Evolutionary conservation across 2,329 filamentous ascomycete genomes (phyloP).

Genomic region (Cladosporium austrohemisphaericum): DNA sequence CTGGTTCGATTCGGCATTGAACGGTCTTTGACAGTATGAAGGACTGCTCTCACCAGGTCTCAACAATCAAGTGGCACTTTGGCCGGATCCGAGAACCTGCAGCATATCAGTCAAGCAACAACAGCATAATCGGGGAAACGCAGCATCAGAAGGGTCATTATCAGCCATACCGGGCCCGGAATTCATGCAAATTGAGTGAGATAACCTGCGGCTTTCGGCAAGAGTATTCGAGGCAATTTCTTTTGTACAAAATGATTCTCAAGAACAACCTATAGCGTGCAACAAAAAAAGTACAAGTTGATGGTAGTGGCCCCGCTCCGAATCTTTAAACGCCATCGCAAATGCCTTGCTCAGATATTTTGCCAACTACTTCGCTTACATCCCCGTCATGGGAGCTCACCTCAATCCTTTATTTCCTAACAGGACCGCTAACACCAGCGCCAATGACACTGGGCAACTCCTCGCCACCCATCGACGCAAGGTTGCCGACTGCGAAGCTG

Average conservation of each 20-base stretch:
- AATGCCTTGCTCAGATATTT: slow-evolving; percentile 13
- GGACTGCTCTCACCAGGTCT: no score
- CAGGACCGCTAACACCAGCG: slow-evolving; percentile 76
- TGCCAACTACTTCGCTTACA: background rate
- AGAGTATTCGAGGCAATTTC: slow-evolving; percentile 8
- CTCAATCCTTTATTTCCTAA: slow-evolving; percentile 2
- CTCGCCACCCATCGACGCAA: slow-evolving; percentile 81
- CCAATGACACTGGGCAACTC: slow-evolving; percentile 90
- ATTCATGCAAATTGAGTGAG: background rate
- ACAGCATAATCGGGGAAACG: no score
- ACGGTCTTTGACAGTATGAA: no score
- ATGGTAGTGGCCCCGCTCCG: slow-evolving; percentile 2
- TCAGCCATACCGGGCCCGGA: no score
- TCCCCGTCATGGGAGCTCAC: background rate
- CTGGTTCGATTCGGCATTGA: no score
- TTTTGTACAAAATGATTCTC: slow-evolving; percentile 1
- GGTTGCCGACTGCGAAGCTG: slow-evolving; percentile 67
- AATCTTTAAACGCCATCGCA: slow-evolving; percentile 12
- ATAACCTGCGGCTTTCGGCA: no score
- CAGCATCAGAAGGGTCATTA: no score
- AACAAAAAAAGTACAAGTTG: slow-evolving; percentile 14
- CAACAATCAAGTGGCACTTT: no score
- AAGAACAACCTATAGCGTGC: slow-evolving; percentile 7
- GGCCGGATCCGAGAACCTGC: no score
- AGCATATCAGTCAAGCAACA: no score